A percentile compares a stretch with the other conserved stretches of the same genome.
Evolutionary conservation across 2,329 filamentous ascomycete species (phyloP).

Genomic region (Aureobasidium pullulans): DNA sequence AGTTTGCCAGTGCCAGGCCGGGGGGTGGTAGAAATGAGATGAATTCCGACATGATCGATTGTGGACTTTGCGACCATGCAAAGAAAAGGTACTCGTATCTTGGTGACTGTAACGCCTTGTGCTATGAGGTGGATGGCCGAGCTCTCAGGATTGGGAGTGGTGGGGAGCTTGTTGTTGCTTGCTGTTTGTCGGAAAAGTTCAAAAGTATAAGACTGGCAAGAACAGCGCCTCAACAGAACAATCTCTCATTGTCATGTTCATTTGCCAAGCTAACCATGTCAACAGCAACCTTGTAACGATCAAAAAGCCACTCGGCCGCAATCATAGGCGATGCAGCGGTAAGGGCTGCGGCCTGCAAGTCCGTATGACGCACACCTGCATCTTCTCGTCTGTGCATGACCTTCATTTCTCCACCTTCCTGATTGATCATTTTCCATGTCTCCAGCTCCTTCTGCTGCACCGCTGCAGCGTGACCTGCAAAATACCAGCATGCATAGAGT

Average conservation of each 20-base stretch:
- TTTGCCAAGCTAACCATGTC: slow-evolving; percentile 7
- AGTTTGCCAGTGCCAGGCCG: slow-evolving; percentile 27
- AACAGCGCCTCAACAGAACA: background rate
- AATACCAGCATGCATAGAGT: no score
- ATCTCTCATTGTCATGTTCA: background rate
- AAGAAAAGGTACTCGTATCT: background rate
- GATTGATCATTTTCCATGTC: no score
- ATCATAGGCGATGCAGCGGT: background rate
- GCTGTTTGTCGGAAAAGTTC: background rate
- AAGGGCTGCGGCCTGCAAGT: background rate
- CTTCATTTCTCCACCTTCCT: no score
- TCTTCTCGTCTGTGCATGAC: no score
- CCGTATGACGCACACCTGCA: background rate
- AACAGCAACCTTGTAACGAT: slow-evolving; percentile 8
- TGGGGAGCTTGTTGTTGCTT: background rate
- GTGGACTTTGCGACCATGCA: background rate
- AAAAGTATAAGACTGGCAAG: background rate
- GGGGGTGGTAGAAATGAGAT: slow-evolving; percentile 32
- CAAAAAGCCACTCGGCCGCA: slow-evolving; percentile 6
- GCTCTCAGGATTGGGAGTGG: background rate
- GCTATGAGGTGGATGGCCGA: background rate
- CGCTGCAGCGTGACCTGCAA: no score
- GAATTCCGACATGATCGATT: slow-evolving; percentile 28
- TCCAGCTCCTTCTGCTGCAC: no score
- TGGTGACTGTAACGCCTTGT: background rate